A percentile compares a stretch with the other conserved stretches of the same genome.
phyloP scores from a whole-genome alignment of 805 yeast species.

The Kluyveromyces aestuarii region DNA sequence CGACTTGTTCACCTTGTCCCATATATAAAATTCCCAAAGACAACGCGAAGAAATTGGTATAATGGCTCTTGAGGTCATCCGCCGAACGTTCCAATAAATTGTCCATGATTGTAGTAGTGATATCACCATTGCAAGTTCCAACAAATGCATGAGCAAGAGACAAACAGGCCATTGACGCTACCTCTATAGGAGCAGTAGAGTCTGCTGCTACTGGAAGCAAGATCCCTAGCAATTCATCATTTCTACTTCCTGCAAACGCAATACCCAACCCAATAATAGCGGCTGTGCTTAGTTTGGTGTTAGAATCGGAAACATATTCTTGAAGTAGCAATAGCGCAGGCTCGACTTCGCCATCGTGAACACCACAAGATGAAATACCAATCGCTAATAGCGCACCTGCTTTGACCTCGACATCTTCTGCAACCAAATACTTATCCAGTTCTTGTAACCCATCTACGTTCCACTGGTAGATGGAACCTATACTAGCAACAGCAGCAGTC shows the following conservation, averaged over 20 bases:
- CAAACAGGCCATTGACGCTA: conserved; percentile 77
- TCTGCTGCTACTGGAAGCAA: conserved; percentile 80
- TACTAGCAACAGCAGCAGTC: conserved; percentile 83
- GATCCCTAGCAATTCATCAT: conserved; percentile 70
- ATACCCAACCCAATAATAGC: conserved; percentile 89
- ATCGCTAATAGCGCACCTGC: conserved; percentile 97
- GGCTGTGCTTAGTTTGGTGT: conserved; percentile 58
- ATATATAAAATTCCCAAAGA: conserved; percentile 87
- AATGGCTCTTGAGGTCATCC: conserved; percentile 68
- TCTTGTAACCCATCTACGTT: conserved; percentile 85
- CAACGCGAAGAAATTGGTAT: conserved; percentile 83
- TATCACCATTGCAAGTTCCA: conserved; percentile 92
- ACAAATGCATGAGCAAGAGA: conserved; percentile 92
- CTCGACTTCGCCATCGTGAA: conserved; percentile 85
- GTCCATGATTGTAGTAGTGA: conserved; percentile 85
- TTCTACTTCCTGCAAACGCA: conserved; percentile 90
- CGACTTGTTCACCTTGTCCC: conserved; percentile 90
- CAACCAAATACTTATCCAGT: conserved; percentile 80
- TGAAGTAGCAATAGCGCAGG: conserved; percentile 81
- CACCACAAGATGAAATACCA: conserved; percentile 86
- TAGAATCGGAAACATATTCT: conserved; percentile 66
- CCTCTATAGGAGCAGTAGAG: conserved; percentile 61
- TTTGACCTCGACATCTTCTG: conserved; percentile 76
- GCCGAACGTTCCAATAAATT: conserved; percentile 80
- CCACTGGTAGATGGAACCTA: conserved; percentile 91